Evolutionary conservation across 768 basidiomycete species (phyloP).

Genomic region (Cubamyces sp.): DNA sequence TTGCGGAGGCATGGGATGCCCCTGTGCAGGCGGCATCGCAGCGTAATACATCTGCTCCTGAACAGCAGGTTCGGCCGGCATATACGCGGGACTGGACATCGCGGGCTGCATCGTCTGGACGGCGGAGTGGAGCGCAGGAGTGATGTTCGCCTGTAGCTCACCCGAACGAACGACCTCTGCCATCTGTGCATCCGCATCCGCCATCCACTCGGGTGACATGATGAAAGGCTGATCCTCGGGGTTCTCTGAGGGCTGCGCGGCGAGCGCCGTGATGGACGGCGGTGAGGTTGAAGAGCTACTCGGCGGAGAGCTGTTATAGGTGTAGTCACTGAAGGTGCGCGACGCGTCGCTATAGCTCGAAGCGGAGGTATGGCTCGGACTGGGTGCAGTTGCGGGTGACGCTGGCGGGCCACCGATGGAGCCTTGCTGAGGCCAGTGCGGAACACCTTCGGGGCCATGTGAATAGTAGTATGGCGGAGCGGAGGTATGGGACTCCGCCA

Average conservation of each 20-base stretch:
- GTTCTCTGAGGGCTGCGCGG: slow-evolving; percentile 12
- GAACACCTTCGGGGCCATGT: slow-evolving; percentile 3
- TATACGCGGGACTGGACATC: slow-evolving; percentile 1
- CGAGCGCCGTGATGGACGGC: slow-evolving; percentile 19
- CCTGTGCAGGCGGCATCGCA: not conserved
- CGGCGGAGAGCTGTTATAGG: slow-evolving; percentile 23
- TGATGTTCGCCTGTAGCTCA: slow-evolving; percentile 34
- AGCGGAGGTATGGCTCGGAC: slow-evolving; percentile 20
- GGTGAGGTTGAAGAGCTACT: slow-evolving; percentile 25
- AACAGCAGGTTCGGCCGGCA: not conserved
- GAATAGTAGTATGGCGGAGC: slow-evolving; percentile 13
- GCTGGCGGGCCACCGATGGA: not conserved
- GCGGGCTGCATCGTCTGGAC: not conserved
- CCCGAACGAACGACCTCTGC: slow-evolving; percentile 33
- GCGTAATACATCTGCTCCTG: slow-evolving; percentile 4
- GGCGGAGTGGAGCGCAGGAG: slow-evolving; percentile 18
- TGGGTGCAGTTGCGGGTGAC: slow-evolving; percentile 16
- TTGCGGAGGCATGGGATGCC: not conserved
- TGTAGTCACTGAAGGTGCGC: slow-evolving; percentile 15
- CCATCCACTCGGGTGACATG: slow-evolving; percentile 35
- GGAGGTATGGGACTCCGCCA: slow-evolving; percentile 1
- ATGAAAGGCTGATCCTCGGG: slow-evolving; percentile 35
- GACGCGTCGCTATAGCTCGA: slow-evolving; percentile 12
- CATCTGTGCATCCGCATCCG: slow-evolving; percentile 31
- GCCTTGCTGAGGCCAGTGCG: slow-evolving; percentile 15